These are phyloP conservation scores for Suillus americanus DNA, from an alignment of 768 basidiomycete species.

Conservation along the genomic window DNA sequence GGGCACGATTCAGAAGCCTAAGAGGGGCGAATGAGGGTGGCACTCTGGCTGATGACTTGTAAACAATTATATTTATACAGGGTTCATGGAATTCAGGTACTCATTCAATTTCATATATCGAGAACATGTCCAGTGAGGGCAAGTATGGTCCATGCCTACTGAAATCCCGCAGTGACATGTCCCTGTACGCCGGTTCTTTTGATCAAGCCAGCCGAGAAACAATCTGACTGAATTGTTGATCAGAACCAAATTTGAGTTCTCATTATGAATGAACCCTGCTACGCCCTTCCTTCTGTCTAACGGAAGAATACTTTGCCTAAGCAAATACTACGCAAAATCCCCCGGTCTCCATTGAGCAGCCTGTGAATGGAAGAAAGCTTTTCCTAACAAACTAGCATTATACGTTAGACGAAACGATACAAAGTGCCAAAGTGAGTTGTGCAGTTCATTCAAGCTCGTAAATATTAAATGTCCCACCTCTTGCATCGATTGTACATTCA, in stretches of 20 bases:
- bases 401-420: neutral
- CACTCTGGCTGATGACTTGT: too few relatives aligned
- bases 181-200: neutral
- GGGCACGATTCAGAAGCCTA: neutral
- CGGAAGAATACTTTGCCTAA: neutral
- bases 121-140: too few relatives aligned
- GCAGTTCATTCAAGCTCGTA: neutral
- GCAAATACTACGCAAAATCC: neutral
- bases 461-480: neutral
- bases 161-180: neutral
- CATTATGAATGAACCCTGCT: neutral
- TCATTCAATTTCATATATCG: too few relatives aligned
- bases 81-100: too few relatives aligned
- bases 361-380: neutral
- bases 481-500: neutral
- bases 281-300: neutral
- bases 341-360: neutral
- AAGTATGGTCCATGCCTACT: too few relatives aligned
- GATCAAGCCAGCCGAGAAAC: neutral
- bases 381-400: neutral
- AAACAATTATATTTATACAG: too few relatives aligned
- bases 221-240: neutral
- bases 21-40: neutral
- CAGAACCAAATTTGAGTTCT: neutral
- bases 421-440: neutral